Evolutionary conservation across 2,329 filamentous ascomycete genomes (phyloP), one percentile per base, ranked within the genome.

Genomic region (Fusarium sp.): DNA sequence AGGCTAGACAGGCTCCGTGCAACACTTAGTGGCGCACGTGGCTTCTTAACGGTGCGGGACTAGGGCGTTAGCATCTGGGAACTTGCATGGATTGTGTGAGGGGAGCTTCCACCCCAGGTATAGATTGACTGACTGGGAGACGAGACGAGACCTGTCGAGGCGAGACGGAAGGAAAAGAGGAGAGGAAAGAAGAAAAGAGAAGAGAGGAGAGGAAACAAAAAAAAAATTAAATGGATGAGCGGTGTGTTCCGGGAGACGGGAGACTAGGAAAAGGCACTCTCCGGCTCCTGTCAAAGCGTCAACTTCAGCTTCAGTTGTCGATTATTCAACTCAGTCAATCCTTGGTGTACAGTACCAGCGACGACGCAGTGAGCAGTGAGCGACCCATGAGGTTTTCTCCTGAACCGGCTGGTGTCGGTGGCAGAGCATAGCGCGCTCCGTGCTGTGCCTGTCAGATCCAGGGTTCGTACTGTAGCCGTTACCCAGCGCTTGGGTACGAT

Each of bases 11-110:
- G 28, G 46, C 55, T 68, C 57, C 51, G 56, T 48, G 51, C 51
- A 68, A 49, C 56, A 65, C 58, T 59, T 67, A 70, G 70, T 71
- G 70, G 66, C 70, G 70, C 73, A 75, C 73, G 73, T 75, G 73
- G 73, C 54, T 72, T 58, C 59, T 64, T 53, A 68, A 69, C 64
- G 72, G 73, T 75, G 73, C 73, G 73, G 73, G 64, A 65, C 71
- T 73, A 75, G 64, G 72, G 68, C 45, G 64, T 50, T 62, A 62
- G 58, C 30, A 62, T 26, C 55, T 45, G 56, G 47, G 39, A 64
- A 51, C 49, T 56, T 67, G 47, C 67, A 72, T 72, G 61, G 69
- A 49, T 62, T 55, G 67, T 51, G 38, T 42, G 48, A 59, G 64
- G 56, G 24, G 67, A 62, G 34, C 34, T 52, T 56, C 39, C 57